phyloP scores from a whole-genome alignment of 1,139 yeast species.

The Lodderomyces pseudojiufengensis region DNA sequence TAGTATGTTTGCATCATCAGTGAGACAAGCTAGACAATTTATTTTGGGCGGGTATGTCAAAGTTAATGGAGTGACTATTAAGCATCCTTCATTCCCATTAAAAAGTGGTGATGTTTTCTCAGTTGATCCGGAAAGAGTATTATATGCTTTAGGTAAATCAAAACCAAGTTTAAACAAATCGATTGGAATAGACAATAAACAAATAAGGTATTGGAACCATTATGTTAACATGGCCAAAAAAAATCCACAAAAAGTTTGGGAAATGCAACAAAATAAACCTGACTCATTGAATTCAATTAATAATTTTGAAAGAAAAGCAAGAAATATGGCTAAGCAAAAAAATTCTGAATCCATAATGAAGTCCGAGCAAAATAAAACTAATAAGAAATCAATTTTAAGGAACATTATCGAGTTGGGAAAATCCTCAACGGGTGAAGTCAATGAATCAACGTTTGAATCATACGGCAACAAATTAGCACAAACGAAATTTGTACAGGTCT shows the following conservation, averaged over 20 bases:
- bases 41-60: constrained; percentile 77
- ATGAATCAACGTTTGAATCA: constrained; percentile 19
- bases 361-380: constrained; percentile 35
- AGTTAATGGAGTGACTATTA: constrained; percentile 78
- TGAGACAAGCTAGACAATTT: constrained; percentile 91
- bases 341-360: constrained; percentile 31
- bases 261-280: constrained; percentile 46
- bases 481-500: constrained; percentile 30
- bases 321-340: constrained; percentile 18
- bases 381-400: constrained; percentile 45
- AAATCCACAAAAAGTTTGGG: constrained; percentile 60
- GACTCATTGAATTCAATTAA: constrained; percentile 32
- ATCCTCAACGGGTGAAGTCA: constrained; percentile 26
- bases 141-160: constrained; percentile 77
- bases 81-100: constrained; percentile 76
- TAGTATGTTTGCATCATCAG: constrained; percentile 88
- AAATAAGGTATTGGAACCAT: constrained; percentile 71
- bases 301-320: constrained; percentile 24
- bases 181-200: constrained; percentile 63
- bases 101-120: constrained; percentile 83
- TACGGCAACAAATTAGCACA: constrained; percentile 23
- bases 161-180: constrained; percentile 75
- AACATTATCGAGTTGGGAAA: constrained; percentile 26
- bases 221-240: constrained; percentile 57
- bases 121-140: constrained; percentile 81